A percentile compares a stretch with the other conserved stretches of the same genome.
These are phyloP conservation scores for Chaetomium fimeti DNA, from an alignment of 495 filamentous ascomycete genomes.

Conservation along the genomic window DNA sequence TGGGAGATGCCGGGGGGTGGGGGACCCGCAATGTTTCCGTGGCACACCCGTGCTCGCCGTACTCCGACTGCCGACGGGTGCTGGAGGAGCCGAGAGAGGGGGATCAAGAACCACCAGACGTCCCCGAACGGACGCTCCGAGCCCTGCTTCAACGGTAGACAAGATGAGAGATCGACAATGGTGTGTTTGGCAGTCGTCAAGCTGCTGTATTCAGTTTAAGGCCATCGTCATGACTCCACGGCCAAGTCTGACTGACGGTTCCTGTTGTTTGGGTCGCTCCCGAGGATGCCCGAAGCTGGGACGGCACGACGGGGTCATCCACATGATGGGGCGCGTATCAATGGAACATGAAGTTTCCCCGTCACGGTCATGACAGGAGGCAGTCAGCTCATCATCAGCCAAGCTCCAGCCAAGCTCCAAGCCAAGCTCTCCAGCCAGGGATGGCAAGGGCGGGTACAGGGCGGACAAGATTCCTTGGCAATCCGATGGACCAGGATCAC, in stretches of 20 bases:
- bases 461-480: neutral
- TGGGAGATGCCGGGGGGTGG: neutral
- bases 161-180: neutral
- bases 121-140: neutral
- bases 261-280: no score
- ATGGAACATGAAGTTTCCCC: no score
- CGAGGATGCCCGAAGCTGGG: no score
- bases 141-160: slow-evolving; percentile 2
- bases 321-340: no score
- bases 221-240: neutral
- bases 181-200: neutral
- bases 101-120: neutral
- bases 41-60: neutral
- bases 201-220: no score
- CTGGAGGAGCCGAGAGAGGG: neutral
- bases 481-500: neutral
- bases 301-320: no score
- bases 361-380: no score
- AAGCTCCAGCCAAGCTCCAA: neutral
- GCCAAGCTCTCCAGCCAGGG: neutral
- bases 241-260: neutral
- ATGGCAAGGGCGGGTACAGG: neutral
- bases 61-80: slow-evolving; percentile 3
- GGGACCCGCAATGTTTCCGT: neutral
- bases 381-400: no score